Evolutionary conservation across 2,329 filamentous ascomycete genomes (phyloP), one percentile per base, ranked within the genome.

Genomic region (Gaeumannomyces tritici): DNA sequence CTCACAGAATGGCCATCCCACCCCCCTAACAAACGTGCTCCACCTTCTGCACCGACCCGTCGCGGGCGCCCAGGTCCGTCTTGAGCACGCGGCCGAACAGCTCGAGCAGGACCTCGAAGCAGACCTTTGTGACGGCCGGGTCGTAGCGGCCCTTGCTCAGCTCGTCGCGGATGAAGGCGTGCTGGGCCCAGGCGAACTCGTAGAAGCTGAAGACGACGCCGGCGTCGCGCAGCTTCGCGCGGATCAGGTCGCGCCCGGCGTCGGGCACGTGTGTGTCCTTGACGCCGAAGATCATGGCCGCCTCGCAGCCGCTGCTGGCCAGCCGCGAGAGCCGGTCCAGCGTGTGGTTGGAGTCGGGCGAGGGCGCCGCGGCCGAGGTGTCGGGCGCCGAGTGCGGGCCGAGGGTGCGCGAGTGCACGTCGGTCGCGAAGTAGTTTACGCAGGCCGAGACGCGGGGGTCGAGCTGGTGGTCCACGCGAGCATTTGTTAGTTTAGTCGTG

Each of bases 91-190:
- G 80, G 0, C 85, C 87, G 75, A 97, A 97, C 64, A 96, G 71
- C 77, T 97, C 93, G 21, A 95, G 79, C 69, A 97, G 76, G 74
- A 97, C 89, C 79, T 96, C 90, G 72, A 96, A 96, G 77, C 93
- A 96, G 47, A 93, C 84, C 71, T 92, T 93, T 4, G 87, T 86
- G 63, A 97, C 82, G 26, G 90, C 91, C 0, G 93, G 90, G 72
- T 97, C 93, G 71, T 96, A 97, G 29, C 93, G 83, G n/a, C 92
- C 93, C 77, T 96, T 96, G 74, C 89, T 92, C 64, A 95, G 79
- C 78, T 97, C 93, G 70, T 97, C 93, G 24, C 93, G 83, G 73
- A 97, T 96, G 72, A 97, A 97, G 6, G 93, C 93, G 77, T 96
- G 93, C 75, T 96, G 93, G 4, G 93, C 92, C 86, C 91, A 93